phyloP scores from a whole-genome alignment of 208 protist genomes.

The Borovskyia barvae region DNA sequence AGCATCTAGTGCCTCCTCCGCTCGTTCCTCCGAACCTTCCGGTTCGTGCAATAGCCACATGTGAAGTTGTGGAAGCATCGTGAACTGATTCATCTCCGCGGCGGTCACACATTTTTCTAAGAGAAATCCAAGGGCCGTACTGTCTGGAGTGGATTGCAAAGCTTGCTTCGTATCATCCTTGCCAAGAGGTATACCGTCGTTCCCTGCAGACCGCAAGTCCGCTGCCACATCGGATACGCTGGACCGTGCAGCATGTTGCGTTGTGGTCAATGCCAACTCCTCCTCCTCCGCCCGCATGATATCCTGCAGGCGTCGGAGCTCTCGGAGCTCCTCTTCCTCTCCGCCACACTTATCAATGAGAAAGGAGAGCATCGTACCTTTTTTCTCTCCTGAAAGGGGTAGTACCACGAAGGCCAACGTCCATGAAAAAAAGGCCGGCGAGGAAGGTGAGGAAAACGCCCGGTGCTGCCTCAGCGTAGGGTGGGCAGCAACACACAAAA shows the following conservation, averaged over 20 bases:
- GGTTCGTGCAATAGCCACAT: conserved; percentile 11
- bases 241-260: too few species aligned
- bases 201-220: too few species aligned
- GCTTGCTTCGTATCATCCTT: too few species aligned
- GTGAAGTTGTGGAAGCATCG: conserved; percentile 15
- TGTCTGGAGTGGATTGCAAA: too few species aligned
- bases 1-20: background rate
- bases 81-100: conserved; percentile 13
- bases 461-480: too few species aligned
- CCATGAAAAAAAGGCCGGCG: too few species aligned
- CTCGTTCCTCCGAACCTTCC: background rate
- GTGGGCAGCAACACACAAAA: too few species aligned
- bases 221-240: too few species aligned
- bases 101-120: conserved; percentile 7
- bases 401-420: too few species aligned
- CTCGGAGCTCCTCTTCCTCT: conserved; percentile 13
- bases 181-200: too few species aligned
- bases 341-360: conserved; percentile 18
- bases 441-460: too few species aligned
- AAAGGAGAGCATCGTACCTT: conserved; percentile 13
- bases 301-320: conserved; percentile 7
- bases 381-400: background rate
- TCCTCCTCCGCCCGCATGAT: conserved; percentile 17
- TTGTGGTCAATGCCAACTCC: too few species aligned
- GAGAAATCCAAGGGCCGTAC: conserved; percentile 12